Conservation (phyloP, 75 land plant genomes). For the Pinus tabuliformis region DNA sequence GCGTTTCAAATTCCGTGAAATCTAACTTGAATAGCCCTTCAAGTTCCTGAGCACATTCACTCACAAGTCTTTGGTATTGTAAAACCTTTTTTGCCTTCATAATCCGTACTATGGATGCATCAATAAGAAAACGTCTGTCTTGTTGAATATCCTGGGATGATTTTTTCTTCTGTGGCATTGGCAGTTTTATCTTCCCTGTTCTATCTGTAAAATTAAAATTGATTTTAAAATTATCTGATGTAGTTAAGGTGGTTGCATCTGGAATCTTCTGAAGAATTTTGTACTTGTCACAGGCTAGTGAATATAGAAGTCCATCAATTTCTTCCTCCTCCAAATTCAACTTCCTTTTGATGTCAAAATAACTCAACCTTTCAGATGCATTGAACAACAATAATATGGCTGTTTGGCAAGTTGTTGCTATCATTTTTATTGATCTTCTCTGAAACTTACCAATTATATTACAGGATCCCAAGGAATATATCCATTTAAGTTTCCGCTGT, state of each 20-base stretch:
- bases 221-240: constrained; percentile 77
- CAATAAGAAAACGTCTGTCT: background rate
- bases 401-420: no score
- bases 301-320: constrained; percentile 68
- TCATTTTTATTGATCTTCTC: no score
- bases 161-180: background rate
- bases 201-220: constrained; percentile 81
- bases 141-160: background rate
- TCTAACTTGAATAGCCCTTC: no score
- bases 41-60: no score
- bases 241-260: constrained; percentile 51
- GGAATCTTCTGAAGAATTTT: constrained; percentile 80
- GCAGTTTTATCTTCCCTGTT: constrained; percentile 83
- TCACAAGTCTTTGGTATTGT: no score
- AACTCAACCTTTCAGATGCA: constrained; percentile 70
- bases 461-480: constrained; percentile 82
- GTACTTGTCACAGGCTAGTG: constrained; percentile 81
- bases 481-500: constrained; percentile 83
- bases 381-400: background rate
- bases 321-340: constrained; percentile 82
- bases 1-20: no score
- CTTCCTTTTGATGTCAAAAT: constrained; percentile 74
- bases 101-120: constrained; percentile 12
- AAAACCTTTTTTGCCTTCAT: no score
- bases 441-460: constrained; percentile 34